Conservation (phyloP, 1,139 yeast species). For the Sugiyamaella neomexicana region DNA sequence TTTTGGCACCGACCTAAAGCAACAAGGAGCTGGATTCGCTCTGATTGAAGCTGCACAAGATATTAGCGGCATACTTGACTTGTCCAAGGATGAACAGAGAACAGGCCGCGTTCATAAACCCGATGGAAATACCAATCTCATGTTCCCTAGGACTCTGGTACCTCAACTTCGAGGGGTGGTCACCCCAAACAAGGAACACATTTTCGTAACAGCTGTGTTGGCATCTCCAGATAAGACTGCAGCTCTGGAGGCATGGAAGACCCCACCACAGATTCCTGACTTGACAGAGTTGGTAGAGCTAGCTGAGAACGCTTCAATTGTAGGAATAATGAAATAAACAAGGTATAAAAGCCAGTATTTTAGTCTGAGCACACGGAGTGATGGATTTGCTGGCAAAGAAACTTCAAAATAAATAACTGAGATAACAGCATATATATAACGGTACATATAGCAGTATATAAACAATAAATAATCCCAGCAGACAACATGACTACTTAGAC, state of each 20-base stretch:
- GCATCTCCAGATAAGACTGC: constrained; percentile 20
- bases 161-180: constrained; percentile 29
- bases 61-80: constrained; percentile 24
- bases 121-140: constrained; percentile 37
- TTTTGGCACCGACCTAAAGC: background rate
- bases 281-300: background rate
- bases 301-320: constrained; percentile 1
- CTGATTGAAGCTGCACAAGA: constrained; percentile 18
- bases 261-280: constrained; percentile 2
- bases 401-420: no score
- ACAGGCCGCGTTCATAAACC: constrained; percentile 28
- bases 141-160: constrained; percentile 28
- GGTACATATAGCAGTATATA: no score
- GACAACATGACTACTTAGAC: no score
- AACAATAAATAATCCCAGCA: no score
- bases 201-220: constrained; percentile 25
- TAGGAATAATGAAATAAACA: constrained; percentile 14
- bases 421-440: no score
- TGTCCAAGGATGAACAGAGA: constrained; percentile 21
- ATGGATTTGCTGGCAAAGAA: no score
- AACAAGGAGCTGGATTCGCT: constrained; percentile 16
- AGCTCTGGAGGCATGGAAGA: background rate
- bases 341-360: no score
- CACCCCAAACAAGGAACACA: constrained; percentile 16
- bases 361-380: no score